phyloP scores from a whole-genome alignment of 2,329 filamentous ascomycete species.

The Fusarium duplospermum region DNA sequence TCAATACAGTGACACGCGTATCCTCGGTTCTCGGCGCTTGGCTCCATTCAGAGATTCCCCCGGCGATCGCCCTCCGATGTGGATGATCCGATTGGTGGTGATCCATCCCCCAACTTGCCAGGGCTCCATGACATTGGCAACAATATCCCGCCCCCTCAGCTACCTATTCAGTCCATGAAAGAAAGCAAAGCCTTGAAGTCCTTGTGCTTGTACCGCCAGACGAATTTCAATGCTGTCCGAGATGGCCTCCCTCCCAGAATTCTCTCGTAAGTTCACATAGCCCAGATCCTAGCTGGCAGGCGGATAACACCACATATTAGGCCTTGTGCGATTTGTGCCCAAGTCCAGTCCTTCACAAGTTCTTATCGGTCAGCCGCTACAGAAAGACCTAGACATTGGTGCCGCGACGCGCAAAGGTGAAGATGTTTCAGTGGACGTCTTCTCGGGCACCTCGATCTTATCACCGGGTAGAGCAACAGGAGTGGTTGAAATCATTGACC shows the following conservation, averaged over 20 bases:
- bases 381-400: conserved; percentile 66
- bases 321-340: conserved; percentile 69
- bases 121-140: not conserved
- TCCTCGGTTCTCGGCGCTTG: conserved; percentile 12
- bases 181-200: not conserved
- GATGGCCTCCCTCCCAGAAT: not conserved
- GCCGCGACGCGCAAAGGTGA: conserved; percentile 66
- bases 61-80: not conserved
- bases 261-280: not conserved
- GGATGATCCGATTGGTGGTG: conserved; percentile 13
- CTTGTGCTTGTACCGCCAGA: not conserved
- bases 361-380: conserved; percentile 67
- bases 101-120: conserved; percentile 23
- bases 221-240: not conserved
- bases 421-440: conserved; percentile 67
- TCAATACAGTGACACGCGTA: not conserved
- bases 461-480: conserved; percentile 63
- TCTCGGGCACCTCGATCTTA: conserved; percentile 68
- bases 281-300: not conserved
- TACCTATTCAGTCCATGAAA: not conserved
- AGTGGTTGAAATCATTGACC: conserved; percentile 56
- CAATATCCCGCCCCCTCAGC: not conserved
- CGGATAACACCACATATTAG: conserved; percentile 50
- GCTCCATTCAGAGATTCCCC: not conserved
- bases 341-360: conserved; percentile 60